A percentile compares a stretch with the other conserved stretches of the same genome.
phyloP scores from a whole-genome alignment of 805 yeast species.

The Candida berthetii region DNA sequence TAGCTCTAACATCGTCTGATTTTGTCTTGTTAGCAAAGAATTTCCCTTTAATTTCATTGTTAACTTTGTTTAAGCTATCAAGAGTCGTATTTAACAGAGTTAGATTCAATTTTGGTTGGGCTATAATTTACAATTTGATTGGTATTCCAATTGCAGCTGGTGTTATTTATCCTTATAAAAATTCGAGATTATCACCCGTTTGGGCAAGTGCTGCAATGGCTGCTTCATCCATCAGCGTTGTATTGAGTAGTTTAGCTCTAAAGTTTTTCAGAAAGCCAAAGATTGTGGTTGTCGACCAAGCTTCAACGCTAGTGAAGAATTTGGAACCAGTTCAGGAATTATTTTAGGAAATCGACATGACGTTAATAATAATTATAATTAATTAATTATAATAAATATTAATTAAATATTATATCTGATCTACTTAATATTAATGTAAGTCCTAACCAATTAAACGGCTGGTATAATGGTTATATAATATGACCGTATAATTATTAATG shows the following conservation, averaged over 20 bases:
- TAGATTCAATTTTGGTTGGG: constrained; percentile 54
- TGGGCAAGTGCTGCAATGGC: constrained; percentile 72
- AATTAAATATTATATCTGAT: too few species aligned
- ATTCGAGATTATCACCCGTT: constrained; percentile 51
- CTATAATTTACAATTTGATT: constrained; percentile 47
- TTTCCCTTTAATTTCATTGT: constrained; percentile 43
- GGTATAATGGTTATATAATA: too few species aligned
- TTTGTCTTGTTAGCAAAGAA: constrained; percentile 56
- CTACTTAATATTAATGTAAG: too few species aligned
- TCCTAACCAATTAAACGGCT: too few species aligned
- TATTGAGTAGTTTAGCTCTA: constrained; percentile 47
- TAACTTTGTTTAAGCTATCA: constrained; percentile 48
- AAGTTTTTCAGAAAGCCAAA: constrained; percentile 36
- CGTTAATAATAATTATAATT: too few species aligned
- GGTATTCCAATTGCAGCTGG: constrained; percentile 68
- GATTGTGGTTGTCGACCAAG: constrained; percentile 6
- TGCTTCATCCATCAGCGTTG: constrained; percentile 49
- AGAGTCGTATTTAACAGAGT: constrained; percentile 45
- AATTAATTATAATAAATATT: too few species aligned
- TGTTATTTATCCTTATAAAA: constrained; percentile 48
- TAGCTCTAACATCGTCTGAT: constrained; percentile 70
- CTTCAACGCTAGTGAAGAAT: constrained; percentile 6
- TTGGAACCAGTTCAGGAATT: constrained; percentile 8
- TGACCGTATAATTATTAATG: too few species aligned
- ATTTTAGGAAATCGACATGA: background rate